These are phyloP conservation scores for Peribolospora baueri DNA, from an alignment of 768 basidiomycete genomes.

Conservation along the genomic window DNA sequence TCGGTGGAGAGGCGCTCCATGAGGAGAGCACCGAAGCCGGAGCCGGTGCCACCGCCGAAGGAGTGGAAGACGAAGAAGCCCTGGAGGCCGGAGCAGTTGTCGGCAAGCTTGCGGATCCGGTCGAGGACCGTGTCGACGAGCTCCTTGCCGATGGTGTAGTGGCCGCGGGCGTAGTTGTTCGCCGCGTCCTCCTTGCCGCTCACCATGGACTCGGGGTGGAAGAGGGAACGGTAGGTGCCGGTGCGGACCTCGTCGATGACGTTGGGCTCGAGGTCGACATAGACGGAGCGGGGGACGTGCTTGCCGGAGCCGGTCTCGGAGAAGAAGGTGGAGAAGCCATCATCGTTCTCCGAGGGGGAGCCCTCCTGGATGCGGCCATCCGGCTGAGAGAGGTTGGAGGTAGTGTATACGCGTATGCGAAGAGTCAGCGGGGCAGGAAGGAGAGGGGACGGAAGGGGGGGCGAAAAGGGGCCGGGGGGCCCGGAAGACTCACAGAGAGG, in stretches of 20 bases:
- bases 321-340: slow-evolving; percentile 98
- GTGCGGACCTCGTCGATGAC: slow-evolving; percentile 93
- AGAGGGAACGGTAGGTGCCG: slow-evolving; percentile 83
- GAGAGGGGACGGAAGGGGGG: not conserved
- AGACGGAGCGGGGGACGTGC: slow-evolving; percentile 73
- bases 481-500: slow-evolving; percentile 44
- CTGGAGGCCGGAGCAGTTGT: slow-evolving; percentile 93
- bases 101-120: slow-evolving; percentile 82
- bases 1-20: slow-evolving; percentile 92
- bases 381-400: slow-evolving; percentile 31
- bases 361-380: slow-evolving; percentile 51
- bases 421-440: slow-evolving; percentile 11
- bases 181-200: slow-evolving; percentile 99
- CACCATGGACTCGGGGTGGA: slow-evolving; percentile 93
- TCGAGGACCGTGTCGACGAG: slow-evolving; percentile 93
- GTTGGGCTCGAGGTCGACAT: slow-evolving; percentile 90
- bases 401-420: slow-evolving; percentile 8
- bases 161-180: slow-evolving; percentile 79
- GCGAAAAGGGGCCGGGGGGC: no score
- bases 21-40: slow-evolving; percentile 91
- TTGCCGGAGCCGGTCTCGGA: slow-evolving; percentile 93
- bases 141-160: slow-evolving; percentile 98
- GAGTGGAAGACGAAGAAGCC: slow-evolving; percentile 99
- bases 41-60: slow-evolving; percentile 97
- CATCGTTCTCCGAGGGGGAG: slow-evolving; percentile 48